Evolutionary conservation across 495 filamentous ascomycete genomes (phyloP), one percentile per base, ranked within the genome.

Genomic region (Elasticomyces elasticus): DNA sequence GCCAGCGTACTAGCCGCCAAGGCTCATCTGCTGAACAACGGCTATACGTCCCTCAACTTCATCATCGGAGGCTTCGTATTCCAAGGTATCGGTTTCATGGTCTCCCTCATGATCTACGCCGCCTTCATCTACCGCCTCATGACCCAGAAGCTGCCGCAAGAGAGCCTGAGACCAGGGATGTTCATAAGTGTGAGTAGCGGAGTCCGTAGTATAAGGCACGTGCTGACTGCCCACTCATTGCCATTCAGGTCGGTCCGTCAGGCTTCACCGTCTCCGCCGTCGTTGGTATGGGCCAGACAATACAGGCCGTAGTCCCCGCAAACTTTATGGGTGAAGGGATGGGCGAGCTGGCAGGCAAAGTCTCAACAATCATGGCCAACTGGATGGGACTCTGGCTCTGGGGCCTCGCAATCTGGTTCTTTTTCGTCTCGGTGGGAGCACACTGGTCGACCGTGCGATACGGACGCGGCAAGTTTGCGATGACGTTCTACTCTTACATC

Each of bases 401-500:
- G 86, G 87, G 81, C 0, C 70, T 94, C 24, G 86, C 87, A 37
- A 65, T 87, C 13, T 94, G 87, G 82, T 94, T 91, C 72, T 94
- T 94, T 67, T 71, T 90, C 53, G 81, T 91, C 11, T 81, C 79
- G 5, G 79, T 84, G 48, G 84, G 84, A 11, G 86, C 86, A 12
- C 79, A 91, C 54, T 84, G 73, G 76, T 83, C 82, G n/a, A 82
- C 83, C 31, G 72, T 85, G n/a, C 63, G 66, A 38, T 64, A 68
- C 33, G 67, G 66, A 15, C 79, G 79, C 35, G 81, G 89, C 71
- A 74, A 75, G 12, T 94, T 90, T 62, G 82, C 84, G 23, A 91
- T 94, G 87, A 87, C 81, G 2, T 94, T 87, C 86, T 92, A 81
- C 66, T 86, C 82, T 0, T 94, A 90, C 63, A 75, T 94, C 0